Base-by-base conservation (phyloP, 2,329 filamentous ascomycete species). In the Beauveria sp. region DNA sequence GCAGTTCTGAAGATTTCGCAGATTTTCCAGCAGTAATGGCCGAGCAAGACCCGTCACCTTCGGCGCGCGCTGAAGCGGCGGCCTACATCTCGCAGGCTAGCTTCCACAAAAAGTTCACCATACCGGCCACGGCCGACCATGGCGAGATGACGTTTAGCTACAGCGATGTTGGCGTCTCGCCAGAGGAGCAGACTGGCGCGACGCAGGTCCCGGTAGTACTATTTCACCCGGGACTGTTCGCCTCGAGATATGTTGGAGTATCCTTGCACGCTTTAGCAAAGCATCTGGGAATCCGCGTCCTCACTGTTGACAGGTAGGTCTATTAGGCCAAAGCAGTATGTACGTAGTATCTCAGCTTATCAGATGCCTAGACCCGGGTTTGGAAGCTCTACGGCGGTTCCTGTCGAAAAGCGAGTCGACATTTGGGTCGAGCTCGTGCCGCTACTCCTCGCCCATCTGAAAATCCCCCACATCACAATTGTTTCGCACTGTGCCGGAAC, bases 221-320 rank as follows among this genome's bases (percentile, higher is more conserved):
- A 1, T 68, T 73, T 46, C 65, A 70, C 41, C 72, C 68, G 28
- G 65, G 68, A 34, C 67, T 70, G 65, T 70, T 69, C 44, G 67
- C 68, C 61, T 54, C 64, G 62, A 60, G 64, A 65, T 66, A 68
- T 60, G 51, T 72, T 48, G 69, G 70, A 34, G 61, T 71, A 10
- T 63, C 65, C 59, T 72, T 75, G 62, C 70, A 75, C 61, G 63
- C 64, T 2, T 64, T 75, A 10, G 74, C 71, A 7, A 67, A 66
- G 48, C 63, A 65, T 48, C 57, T 72, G 47, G 63, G 67, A 12
- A 65, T 76, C 18, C 72, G 73, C 26, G 63, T 75, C 24, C 64
- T 76, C 47, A 61, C 66, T 53, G 61, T 67, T 2, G 73, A 76
- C 64, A 66, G 73, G 44, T 69, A 50, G 10, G 3, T 22, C 14